Conservation (phyloP, 805 yeast genomes). For the Kuraishia borneana region DNA sequence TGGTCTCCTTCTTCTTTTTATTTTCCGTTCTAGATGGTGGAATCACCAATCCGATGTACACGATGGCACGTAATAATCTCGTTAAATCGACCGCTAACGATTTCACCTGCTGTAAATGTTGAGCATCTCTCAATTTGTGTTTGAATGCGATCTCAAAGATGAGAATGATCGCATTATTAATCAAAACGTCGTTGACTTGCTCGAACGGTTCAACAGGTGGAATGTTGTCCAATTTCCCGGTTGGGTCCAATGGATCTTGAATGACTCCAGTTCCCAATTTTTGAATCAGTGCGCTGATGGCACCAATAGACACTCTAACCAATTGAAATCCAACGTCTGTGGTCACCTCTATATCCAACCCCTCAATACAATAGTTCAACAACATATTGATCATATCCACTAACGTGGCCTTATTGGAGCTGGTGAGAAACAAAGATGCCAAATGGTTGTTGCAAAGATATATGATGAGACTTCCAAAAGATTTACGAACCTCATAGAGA, state of each 20-base stretch:
- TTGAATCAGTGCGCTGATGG: conserved; percentile 50
- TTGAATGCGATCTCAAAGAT: conserved; percentile 77
- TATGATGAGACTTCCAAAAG: conserved; percentile 59
- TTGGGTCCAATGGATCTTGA: conserved; percentile 45
- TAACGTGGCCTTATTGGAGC: conserved; percentile 48
- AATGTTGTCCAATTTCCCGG: conserved; percentile 19
- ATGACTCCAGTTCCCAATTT: conserved; percentile 63
- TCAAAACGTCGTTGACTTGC: conserved; percentile 60
- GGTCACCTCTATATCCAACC: conserved; percentile 18
- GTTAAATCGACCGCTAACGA: conserved; percentile 63
- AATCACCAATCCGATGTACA: conserved; percentile 18
- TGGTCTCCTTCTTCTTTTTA: conserved; percentile 5
- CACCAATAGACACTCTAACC: conserved; percentile 59
- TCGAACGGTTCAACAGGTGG: conserved; percentile 36
- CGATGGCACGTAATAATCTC: conserved; percentile 53
- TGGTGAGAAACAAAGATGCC: conserved; percentile 65
- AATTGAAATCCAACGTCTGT: conserved; percentile 19
- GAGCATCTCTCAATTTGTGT: conserved; percentile 62
- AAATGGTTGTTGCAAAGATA: conserved; percentile 67
- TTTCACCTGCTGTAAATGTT: conserved; percentile 35
- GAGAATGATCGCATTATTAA: conserved; percentile 55
- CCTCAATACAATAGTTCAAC: conserved; percentile 30
- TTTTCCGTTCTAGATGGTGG: conserved; percentile 15
- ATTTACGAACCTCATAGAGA: conserved; percentile 28
- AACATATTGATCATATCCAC: conserved; percentile 52